Evolutionary conservation across 2,329 filamentous ascomycete species (phyloP).

Genomic region (Westerdykella sp.): DNA sequence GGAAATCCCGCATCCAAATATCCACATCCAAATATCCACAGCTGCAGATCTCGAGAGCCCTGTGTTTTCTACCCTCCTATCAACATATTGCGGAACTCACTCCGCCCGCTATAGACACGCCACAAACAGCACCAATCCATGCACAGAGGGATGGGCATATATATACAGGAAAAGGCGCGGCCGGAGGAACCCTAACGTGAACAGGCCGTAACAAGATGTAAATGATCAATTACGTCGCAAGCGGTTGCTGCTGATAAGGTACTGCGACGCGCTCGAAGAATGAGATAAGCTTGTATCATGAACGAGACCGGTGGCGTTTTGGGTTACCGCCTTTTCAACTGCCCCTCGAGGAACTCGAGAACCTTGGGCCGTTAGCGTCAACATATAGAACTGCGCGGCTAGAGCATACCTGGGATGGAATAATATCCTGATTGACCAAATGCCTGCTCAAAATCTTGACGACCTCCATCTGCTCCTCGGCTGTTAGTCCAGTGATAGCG

Average conservation of each 20-base stretch:
- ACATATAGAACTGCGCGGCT: slow-evolving; percentile 1
- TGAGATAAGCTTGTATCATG: no score
- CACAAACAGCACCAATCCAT: not conserved
- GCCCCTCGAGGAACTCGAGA: slow-evolving; percentile 19
- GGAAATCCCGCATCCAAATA: no score
- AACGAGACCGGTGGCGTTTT: not conserved
- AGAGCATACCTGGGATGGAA: slow-evolving; percentile 47
- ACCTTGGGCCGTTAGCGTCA: slow-evolving; percentile 11
- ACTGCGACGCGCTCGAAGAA: no score
- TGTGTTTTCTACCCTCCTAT: no score
- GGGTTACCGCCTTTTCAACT: slow-evolving; percentile 19
- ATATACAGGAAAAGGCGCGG: slow-evolving; percentile 2
- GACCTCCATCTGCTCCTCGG: slow-evolving; percentile 83
- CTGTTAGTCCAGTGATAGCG: slow-evolving; percentile 79
- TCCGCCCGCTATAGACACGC: no score
- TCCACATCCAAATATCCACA: no score
- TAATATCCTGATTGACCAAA: slow-evolving; percentile 56
- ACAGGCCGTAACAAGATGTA: not conserved
- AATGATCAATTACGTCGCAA: no score
- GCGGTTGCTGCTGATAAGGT: no score
- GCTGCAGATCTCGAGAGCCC: no score
- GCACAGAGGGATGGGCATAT: slow-evolving; percentile 7
- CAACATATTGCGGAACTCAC: no score
- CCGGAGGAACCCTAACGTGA: not conserved
- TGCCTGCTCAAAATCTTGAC: slow-evolving; percentile 58